Percentiles rank a stretch among this genome's conserved stretches.
Evolutionary conservation across 1,284 basidiomycete genomes (phyloP).

Genomic region (Amylostereum areolatum): DNA sequence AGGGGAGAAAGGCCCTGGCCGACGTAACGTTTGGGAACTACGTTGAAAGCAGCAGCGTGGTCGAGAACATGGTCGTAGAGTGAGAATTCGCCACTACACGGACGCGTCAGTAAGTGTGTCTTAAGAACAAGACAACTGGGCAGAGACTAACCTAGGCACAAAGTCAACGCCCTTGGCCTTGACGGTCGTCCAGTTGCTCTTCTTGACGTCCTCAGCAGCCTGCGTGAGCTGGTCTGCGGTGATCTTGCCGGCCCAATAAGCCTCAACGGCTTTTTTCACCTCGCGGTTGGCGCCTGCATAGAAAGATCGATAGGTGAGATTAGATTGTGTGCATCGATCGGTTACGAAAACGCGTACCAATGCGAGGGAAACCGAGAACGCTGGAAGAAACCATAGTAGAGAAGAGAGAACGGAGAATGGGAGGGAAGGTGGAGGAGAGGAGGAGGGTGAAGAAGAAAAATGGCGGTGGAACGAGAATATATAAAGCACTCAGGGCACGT

Average conservation of each 20-base stretch:
- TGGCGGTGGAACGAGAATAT: not conserved
- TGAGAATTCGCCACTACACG: conserved; percentile 88
- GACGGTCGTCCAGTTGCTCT: conserved; percentile 86
- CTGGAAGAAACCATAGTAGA: conserved; percentile 68
- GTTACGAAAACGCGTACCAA: conserved; percentile 51
- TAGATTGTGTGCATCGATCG: not conserved
- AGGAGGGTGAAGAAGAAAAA: not conserved
- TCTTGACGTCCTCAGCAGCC: conserved; percentile 85
- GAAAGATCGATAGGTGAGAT: not conserved
- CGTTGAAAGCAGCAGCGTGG: conserved; percentile 95
- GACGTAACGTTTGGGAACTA: conserved; percentile 92
- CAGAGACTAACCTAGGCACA: conserved; percentile 75
- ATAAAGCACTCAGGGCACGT: conserved; percentile 5
- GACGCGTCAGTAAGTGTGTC: not conserved
- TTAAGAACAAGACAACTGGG: not conserved
- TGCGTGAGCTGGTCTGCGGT: conserved; percentile 87
- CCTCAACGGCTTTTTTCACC: conserved; percentile 98
- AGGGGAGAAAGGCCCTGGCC: conserved; percentile 84
- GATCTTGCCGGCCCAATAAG: conserved; percentile 96
- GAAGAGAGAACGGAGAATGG: conserved; percentile 20
- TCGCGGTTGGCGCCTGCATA: conserved; percentile 84
- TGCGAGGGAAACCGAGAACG: conserved; percentile 96
- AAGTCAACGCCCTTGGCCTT: conserved; percentile 88
- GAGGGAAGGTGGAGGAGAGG: conserved; percentile 15
- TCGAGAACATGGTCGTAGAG: conserved; percentile 99